phyloP scores from a whole-genome alignment of 495 filamentous ascomycete species.

The Penicillium maclennaniae region DNA sequence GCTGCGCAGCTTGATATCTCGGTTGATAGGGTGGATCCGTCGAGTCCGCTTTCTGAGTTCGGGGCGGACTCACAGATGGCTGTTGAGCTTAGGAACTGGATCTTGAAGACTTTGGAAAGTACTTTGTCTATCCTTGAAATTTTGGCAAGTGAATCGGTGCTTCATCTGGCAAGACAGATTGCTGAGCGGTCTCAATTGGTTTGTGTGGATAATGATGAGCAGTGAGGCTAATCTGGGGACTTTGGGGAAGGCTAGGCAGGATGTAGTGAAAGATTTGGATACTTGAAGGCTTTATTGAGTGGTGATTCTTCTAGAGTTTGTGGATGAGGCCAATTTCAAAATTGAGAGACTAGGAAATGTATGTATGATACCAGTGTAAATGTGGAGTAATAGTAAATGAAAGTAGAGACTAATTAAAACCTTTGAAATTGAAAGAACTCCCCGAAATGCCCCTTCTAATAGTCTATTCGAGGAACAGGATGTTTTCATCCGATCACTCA shows the following conservation, averaged over 20 bases:
- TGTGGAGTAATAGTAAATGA: too few species aligned
- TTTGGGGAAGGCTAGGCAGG: too few species aligned
- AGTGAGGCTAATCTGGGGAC: too few species aligned
- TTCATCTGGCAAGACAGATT: conserved; percentile 21
- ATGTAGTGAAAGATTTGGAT: too few species aligned
- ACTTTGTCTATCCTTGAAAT: conserved; percentile 27
- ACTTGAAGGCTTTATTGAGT: too few species aligned
- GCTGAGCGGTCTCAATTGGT: conserved; percentile 9
- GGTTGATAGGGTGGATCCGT: conserved; percentile 37
- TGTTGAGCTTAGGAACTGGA: conserved; percentile 47
- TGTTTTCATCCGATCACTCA: conserved; percentile 11
- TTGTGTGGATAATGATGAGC: neutral
- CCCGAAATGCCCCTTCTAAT: neutral
- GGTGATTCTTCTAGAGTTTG: too few species aligned
- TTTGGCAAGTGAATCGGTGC: conserved; percentile 19
- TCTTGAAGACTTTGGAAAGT: conserved; percentile 14
- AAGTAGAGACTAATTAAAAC: too few species aligned
- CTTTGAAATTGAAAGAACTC: neutral
- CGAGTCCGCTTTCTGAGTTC: conserved; percentile 25
- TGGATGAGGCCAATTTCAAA: neutral
- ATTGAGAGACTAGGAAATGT: neutral
- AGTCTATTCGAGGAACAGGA: neutral
- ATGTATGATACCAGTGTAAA: neutral
- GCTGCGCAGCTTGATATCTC: conserved; percentile 26
- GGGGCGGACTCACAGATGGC: conserved; percentile 47